Evolutionary conservation across 2,329 filamentous ascomycete species (phyloP), one percentile per base, ranked within the genome.

Genomic region (Paramyrothecium sp.): DNA sequence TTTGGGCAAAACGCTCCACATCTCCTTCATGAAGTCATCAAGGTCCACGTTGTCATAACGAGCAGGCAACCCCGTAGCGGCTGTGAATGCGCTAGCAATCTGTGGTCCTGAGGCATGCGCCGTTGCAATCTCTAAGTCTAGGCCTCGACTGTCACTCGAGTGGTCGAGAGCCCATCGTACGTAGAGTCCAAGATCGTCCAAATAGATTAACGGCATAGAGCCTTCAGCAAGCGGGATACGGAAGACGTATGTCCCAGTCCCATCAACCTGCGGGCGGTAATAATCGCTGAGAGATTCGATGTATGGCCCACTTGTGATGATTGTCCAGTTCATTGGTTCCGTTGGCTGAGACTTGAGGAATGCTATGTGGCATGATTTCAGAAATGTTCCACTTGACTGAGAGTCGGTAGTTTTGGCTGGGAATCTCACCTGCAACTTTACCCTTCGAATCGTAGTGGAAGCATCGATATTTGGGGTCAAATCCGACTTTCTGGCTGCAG

Each of bases 381-480:
- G 11, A 13, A 11, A 12, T 8, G 10, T 10, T 10, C 8, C 46
- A 48, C 16, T 12, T 19, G 21, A 12, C 11, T 11, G 19, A 20
- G 10, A 10, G 11, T 10, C 16, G 11, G 46, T 48, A n/a, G n/a
- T n/a, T n/a, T n/a, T n/a, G n/a, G n/a, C n/a, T n/a, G n/a, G n/a
- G 11, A 10, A 48, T 20, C 10, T 48, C 21, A 48, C 46, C 46
- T n/a, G 46, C 19, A 19, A 48, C 46, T 48, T 48, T 48, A 11
- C 79, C 78, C 65, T 80, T 79, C 20, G 69, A 72, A 61, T 78
- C 78, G 52, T 81, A 81, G 67, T 84, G 81, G 1, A 80, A 81
- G 1, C 65, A 66, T 12, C 78, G 73, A 59, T 77, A 78, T 53
- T 74, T 71, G 0, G 76, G 71, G 47, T 79, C 70, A 58, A 77